A percentile compares a stretch with the other conserved stretches of the same genome.
phyloP scores from a whole-genome alignment of 1,284 basidiomycete genomes.

The Irpex sp. region DNA sequence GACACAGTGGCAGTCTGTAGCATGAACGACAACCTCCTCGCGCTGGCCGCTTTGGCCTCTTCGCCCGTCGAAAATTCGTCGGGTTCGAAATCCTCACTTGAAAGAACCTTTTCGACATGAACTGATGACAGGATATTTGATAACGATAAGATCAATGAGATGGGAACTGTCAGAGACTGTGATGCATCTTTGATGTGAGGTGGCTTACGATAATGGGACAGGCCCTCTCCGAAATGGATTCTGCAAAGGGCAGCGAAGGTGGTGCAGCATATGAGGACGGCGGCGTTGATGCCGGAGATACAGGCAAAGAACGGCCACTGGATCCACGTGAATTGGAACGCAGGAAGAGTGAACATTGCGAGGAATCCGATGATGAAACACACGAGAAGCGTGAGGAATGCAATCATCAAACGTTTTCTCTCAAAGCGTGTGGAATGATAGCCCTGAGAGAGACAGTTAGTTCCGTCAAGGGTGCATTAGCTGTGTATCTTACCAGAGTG shows the following conservation, averaged over 20 bases:
- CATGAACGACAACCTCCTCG: conserved; percentile 6
- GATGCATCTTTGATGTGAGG: not conserved
- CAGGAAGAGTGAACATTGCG: conserved; percentile 49
- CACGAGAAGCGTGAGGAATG: conserved; percentile 40
- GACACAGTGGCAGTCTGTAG: conserved; percentile 9
- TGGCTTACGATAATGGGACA: conserved; percentile 43
- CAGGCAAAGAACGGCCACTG: conserved; percentile 55
- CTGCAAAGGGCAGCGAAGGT: conserved; percentile 45
- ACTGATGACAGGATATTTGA: conserved; percentile 27
- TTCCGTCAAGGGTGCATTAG: not conserved
- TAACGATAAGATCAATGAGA: not conserved
- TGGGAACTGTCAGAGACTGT: not conserved
- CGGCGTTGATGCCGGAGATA: conserved; percentile 43
- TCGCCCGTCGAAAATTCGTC: conserved; percentile 39
- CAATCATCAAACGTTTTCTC: conserved; percentile 35
- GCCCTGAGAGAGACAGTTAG: conserved; percentile 33
- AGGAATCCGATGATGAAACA: conserved; percentile 39
- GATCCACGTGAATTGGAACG: conserved; percentile 52
- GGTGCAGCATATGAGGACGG: conserved; percentile 41
- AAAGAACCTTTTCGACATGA: conserved; percentile 40
- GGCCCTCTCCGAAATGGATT: conserved; percentile 48
- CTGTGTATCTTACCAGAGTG: conserved; percentile 21
- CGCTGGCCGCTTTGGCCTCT: conserved; percentile 17
- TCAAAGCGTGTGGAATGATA: conserved; percentile 51
- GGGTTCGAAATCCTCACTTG: conserved; percentile 40